Evolutionary conservation across 2,329 filamentous ascomycete genomes (phyloP).

Genomic region (Cladosporium phlei): DNA sequence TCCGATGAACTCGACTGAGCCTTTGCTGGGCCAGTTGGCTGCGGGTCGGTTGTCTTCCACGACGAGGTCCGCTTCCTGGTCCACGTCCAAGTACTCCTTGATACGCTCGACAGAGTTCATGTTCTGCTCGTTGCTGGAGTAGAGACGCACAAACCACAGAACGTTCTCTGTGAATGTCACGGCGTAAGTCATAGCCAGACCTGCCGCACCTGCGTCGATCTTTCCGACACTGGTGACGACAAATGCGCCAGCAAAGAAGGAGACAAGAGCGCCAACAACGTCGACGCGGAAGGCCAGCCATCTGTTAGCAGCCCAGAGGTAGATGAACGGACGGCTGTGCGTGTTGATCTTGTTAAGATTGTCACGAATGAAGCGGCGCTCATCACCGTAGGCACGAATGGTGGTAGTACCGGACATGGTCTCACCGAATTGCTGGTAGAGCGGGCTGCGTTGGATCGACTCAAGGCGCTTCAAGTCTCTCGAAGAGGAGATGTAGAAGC

Average conservation of each 20-base stretch:
- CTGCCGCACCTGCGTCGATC: slow-evolving; percentile 86
- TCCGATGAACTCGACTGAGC: slow-evolving; percentile 78
- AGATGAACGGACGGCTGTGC: slow-evolving; percentile 90
- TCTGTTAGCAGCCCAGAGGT: slow-evolving; percentile 91
- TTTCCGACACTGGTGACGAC: slow-evolving; percentile 76
- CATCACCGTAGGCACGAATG: slow-evolving; percentile 92
- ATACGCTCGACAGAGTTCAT: slow-evolving; percentile 99
- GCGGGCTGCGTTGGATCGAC: slow-evolving; percentile 85
- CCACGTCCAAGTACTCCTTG: slow-evolving; percentile 93
- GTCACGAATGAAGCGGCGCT: slow-evolving; percentile 86
- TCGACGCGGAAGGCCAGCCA: slow-evolving; percentile 95
- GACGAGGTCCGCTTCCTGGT: slow-evolving; percentile 79
- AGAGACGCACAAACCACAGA: slow-evolving; percentile 90
- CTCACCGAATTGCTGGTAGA: slow-evolving; percentile 98
- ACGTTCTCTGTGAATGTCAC: slow-evolving; percentile 97
- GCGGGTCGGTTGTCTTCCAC: slow-evolving; percentile 74
- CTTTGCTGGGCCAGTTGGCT: slow-evolving; percentile 76
- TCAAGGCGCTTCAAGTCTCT: slow-evolving; percentile 92
- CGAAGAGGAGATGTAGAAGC: slow-evolving; percentile 88
- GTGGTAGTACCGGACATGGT: slow-evolving; percentile 92
- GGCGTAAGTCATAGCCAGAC: slow-evolving; percentile 90
- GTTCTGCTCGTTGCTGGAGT: slow-evolving; percentile 94
- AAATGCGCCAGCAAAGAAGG: slow-evolving; percentile 90
- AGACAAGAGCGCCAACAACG: slow-evolving; percentile 80
- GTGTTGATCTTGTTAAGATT: slow-evolving; percentile 85